Conservation (phyloP, 2,329 filamentous ascomycete species). For the Epichloe amarillans region DNA sequence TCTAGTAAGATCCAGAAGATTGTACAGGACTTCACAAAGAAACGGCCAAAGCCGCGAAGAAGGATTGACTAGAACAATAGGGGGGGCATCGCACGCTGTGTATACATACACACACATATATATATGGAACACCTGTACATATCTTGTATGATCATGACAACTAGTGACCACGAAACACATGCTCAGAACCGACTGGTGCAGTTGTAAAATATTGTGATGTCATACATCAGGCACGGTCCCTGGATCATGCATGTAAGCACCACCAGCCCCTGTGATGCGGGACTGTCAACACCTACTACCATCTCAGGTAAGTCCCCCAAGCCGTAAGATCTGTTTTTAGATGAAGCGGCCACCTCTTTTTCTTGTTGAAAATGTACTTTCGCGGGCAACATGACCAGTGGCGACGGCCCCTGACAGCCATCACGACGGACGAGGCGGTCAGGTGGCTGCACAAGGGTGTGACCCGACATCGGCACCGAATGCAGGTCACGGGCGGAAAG, state of each 20-base stretch:
- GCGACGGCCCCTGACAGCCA: not conserved
- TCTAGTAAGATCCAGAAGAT: constrained; percentile 36
- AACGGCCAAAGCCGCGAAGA: constrained; percentile 27
- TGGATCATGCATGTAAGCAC: not conserved
- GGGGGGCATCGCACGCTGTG: constrained; percentile 20
- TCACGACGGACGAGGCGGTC: not conserved
- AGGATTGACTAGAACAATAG: constrained; percentile 25
- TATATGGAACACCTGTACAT: constrained; percentile 22
- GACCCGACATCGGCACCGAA: not conserved
- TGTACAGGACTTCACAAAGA: constrained; percentile 25
- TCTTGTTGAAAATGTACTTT: not conserved
- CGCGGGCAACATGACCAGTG: not conserved
- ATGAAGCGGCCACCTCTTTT: not conserved
- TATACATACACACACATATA: constrained; percentile 27
- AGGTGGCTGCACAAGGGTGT: not conserved
- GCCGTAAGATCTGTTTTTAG: not conserved
- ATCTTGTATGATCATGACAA: constrained; percentile 22
- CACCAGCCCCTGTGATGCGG: too few species aligned
- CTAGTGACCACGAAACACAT: constrained; percentile 2
- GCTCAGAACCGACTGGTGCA: not conserved
- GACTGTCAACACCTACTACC: not conserved
- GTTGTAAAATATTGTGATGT: not conserved
- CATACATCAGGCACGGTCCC: not conserved
- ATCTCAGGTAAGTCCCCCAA: not conserved
- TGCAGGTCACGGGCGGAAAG: constrained; percentile 1